These are phyloP conservation scores for Triticum aestivum DNA, from an alignment of 176 grass and related monocot species.

Conservation along the genomic window DNA sequence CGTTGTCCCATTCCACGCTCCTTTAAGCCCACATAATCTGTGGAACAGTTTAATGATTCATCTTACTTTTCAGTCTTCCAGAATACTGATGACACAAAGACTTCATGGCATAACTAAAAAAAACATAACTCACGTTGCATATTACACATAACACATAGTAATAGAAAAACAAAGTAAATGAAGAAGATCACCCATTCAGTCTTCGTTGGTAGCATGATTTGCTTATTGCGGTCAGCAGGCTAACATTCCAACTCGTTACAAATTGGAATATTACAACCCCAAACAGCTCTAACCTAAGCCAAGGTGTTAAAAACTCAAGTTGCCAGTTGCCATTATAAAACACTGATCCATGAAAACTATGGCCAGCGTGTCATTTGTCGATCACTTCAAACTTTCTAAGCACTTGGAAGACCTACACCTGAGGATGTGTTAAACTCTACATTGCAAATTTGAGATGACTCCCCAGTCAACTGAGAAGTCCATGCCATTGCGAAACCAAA, in stretches of 20 bases:
- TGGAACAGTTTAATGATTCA: neutral
- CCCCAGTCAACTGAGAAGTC: neutral
- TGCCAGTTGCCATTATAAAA: neutral
- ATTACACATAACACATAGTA: neutral
- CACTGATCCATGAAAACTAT: neutral
- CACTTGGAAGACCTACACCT: too few species aligned
- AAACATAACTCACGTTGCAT: neutral
- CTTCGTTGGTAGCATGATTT: neutral
- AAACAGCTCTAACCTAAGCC: neutral
- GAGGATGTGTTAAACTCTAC: too few species aligned
- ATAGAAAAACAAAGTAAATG: neutral
- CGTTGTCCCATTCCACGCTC: neutral
- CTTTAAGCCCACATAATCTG: neutral
- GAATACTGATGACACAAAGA: neutral
- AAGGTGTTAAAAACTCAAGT: neutral
- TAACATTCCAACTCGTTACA: neutral
- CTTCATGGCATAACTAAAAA: neutral
- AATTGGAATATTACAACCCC: neutral
- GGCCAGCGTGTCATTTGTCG: neutral
- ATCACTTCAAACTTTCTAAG: neutral
- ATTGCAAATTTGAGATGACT: neutral
- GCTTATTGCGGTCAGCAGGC: neutral
- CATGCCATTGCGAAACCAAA: neutral
- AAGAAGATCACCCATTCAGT: neutral
- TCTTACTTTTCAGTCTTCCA: neutral